phyloP scores from a whole-genome alignment of 495 filamentous ascomycete genomes.

The Aspergillus ostianus region DNA sequence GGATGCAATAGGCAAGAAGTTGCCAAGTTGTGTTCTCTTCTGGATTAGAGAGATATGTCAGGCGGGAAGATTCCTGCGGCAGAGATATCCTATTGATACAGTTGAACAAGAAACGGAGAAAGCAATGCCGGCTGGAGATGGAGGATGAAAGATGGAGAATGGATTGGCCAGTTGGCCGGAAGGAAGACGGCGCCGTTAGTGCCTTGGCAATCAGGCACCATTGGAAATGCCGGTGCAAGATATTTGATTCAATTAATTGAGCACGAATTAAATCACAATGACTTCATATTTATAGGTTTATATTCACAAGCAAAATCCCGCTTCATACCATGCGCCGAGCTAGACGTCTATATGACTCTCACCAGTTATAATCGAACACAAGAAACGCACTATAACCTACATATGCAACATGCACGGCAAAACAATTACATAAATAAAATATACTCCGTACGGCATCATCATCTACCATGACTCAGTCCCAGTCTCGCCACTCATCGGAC shows the following conservation, averaged over 20 bases:
- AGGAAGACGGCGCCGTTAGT: not conserved
- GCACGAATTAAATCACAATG: not conserved
- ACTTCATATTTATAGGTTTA: not conserved
- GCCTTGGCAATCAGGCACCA: constrained; percentile 16
- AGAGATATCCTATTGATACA: constrained; percentile 3
- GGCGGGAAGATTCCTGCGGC: not conserved
- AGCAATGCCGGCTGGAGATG: not conserved
- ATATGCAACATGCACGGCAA: not conserved
- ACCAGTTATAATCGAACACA: not conserved
- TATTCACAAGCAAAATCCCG: not conserved
- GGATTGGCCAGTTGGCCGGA: constrained; percentile 1
- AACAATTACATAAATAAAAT: constrained; percentile 3
- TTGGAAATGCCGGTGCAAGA: not conserved
- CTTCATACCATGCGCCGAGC: not conserved
- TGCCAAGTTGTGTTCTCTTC: not conserved
- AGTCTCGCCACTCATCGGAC: constrained; percentile 44
- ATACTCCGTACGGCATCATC: not conserved
- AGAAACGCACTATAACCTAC: not conserved
- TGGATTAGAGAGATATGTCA: not conserved
- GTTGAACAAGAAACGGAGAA: not conserved
- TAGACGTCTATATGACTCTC: not conserved
- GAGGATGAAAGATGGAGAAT: not conserved
- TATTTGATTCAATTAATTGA: too few species aligned
- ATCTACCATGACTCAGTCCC: constrained; percentile 33
- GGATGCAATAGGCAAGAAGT: too few species aligned